Evolutionary conservation across 164 flowering plant genomes (phyloP), one percentile per base, ranked within the genome.

Genomic region (Macadamia integrifolia): DNA sequence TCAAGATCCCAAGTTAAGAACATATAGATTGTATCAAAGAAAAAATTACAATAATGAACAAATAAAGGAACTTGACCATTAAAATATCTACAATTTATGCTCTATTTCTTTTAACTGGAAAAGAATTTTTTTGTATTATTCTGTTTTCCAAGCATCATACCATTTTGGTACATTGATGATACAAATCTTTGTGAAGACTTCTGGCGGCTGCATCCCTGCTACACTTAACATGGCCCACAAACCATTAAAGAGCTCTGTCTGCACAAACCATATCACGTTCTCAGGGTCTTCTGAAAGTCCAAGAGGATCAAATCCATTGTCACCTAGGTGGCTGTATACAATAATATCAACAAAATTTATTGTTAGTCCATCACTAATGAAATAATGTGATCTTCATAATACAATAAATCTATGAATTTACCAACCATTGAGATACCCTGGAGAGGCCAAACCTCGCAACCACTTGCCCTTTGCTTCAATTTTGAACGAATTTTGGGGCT

Each of bases 141-240:
- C 89, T 0, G 79, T 71, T 70, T 91, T 91, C 18, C 97, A 97
- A 0, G 97, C 98, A 61, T 94, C 98, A 46, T 86, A 94, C 98
- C 98, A 94, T 61, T 83, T 52, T 0, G 99, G 99, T 15, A 69
- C 95, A 53, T 88, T 82, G 66, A 94, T 77, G 68, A 94, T 80
- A 4, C 99, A 97, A 2, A 85, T 80, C 72, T 78, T 80, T 8
- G 97, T 92, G 61, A 94, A 81, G 18, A 92, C 90, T 67, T 94
- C 99, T 0, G 99, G 97, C 71, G 92, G 68, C 29, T 92, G 74
- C 97, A 94, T 94, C 43, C 99, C 99, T 0, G 82, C 90, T 1
- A 92, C 99, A 1, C 99, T 97, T 75, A 94, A 69, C 99, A 94
- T 94, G 1, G 97, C 97, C 97, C 99, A 94, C 1, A 97, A 76